A percentile compares a stretch with the other conserved stretches of the same genome.
Evolutionary conservation across 2,329 filamentous ascomycete species (phyloP).

Genomic region (Microcyclosporella mali): DNA sequence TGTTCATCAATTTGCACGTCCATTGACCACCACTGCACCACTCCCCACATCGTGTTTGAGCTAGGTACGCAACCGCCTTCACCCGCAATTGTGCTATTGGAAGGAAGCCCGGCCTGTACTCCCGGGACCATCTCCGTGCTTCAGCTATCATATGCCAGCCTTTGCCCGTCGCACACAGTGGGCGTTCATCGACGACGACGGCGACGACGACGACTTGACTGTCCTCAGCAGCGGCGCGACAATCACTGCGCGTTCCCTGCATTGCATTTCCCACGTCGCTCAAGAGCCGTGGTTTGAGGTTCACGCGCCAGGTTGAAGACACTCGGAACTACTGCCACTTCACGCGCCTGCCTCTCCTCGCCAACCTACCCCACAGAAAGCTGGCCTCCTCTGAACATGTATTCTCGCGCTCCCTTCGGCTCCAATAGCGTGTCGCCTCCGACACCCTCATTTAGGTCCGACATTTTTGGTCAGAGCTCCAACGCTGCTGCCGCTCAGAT

Average conservation of each 20-base stretch:
- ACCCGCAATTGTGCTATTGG: background rate
- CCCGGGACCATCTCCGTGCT: too few relatives aligned
- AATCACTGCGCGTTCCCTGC: constrained; percentile 1
- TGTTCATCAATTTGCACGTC: too few relatives aligned
- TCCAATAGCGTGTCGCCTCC: constrained; percentile 17
- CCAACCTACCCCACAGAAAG: background rate
- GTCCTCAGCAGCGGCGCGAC: too few relatives aligned
- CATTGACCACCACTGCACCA: too few relatives aligned
- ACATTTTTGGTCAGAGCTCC: constrained; percentile 33
- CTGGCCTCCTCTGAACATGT: constrained; percentile 8
- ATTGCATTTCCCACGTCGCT: constrained; percentile 2
- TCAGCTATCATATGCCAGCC: constrained; percentile 7
- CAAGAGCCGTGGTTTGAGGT: background rate
- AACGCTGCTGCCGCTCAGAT: constrained; percentile 27
- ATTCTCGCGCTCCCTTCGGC: constrained; percentile 15
- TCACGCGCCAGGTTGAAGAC: background rate
- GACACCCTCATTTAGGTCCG: constrained; percentile 22
- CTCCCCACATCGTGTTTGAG: constrained; percentile 1
- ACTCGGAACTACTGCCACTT: too few relatives aligned
- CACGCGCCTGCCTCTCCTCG: background rate
- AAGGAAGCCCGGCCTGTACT: too few relatives aligned
- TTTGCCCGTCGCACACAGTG: background rate
- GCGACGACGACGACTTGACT: background rate
- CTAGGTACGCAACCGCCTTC: background rate
- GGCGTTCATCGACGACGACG: constrained; percentile 5